Conservation (phyloP, 148 eudicot genomes). For the Diospyros kaki region DNA sequence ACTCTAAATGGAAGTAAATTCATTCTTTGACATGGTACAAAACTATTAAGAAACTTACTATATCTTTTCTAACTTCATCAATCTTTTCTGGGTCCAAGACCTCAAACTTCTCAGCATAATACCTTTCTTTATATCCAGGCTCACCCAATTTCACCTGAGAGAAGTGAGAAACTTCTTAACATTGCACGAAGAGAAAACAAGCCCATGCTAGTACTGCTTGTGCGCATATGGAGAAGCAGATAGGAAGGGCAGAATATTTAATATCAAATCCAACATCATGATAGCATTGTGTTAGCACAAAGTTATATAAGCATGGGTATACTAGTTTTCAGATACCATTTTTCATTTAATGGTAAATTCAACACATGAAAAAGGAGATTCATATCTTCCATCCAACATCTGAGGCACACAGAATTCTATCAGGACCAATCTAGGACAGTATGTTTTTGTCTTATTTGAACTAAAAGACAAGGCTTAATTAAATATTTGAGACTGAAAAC, state of each 20-base stretch:
- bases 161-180: neutral
- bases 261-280: neutral
- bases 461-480: too few species aligned
- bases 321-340: too few species aligned
- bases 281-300: neutral
- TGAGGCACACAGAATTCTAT: too few species aligned
- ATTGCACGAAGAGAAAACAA: neutral
- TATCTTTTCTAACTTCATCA: conserved; percentile 55
- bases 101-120: conserved; percentile 84
- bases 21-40: conserved; percentile 1
- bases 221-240: neutral
- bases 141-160: conserved; percentile 87
- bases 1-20: neutral
- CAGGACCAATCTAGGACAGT: too few species aligned
- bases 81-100: conserved; percentile 53
- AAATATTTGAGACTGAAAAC: too few species aligned
- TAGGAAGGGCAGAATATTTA: neutral
- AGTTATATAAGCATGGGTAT: neutral
- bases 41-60: conserved; percentile 47
- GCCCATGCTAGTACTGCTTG: neutral
- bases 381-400: too few species aligned
- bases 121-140: conserved; percentile 94
- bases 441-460: too few species aligned
- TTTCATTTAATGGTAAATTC: too few species aligned
- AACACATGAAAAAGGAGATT: too few species aligned